These are phyloP conservation scores for Sicyos edulis DNA, from an alignment of 306 rosid genomes.

Conservation along the genomic window DNA sequence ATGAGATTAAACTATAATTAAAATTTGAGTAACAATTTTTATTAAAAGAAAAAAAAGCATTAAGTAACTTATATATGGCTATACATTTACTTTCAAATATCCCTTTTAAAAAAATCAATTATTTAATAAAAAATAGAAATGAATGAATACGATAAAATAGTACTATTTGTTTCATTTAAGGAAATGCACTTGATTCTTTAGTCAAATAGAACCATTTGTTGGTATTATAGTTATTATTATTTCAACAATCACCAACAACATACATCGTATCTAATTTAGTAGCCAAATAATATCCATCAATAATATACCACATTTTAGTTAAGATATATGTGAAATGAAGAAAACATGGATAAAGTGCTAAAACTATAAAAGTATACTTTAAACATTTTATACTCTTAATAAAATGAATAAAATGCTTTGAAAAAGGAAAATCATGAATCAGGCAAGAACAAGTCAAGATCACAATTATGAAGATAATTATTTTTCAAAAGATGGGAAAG, in stretches of 20 bases:
- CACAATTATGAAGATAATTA: neutral
- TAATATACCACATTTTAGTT: neutral
- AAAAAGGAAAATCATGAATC: neutral
- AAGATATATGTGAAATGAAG: neutral
- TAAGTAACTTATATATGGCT: too few species aligned
- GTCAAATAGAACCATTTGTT: neutral
- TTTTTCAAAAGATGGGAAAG: neutral
- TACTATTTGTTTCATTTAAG: too few species aligned
- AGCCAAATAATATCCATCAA: neutral
- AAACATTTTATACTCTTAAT: too few species aligned
- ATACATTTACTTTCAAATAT: neutral
- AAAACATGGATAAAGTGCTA: neutral
- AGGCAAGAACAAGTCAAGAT: neutral
- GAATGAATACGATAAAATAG: neutral
- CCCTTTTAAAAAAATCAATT: neutral
- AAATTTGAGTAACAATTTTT: neutral
- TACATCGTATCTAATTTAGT: neutral
- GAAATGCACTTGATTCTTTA: neutral
- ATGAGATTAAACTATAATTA: neutral
- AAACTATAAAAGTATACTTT: neutral
- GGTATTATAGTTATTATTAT: neutral
- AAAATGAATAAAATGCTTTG: neutral
- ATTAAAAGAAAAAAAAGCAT: too few species aligned
- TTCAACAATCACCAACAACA: neutral
- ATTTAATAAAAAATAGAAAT: too few species aligned